Base-by-base conservation (phyloP, 495 filamentous ascomycete genomes). In the Ramalina peruviana region DNA sequence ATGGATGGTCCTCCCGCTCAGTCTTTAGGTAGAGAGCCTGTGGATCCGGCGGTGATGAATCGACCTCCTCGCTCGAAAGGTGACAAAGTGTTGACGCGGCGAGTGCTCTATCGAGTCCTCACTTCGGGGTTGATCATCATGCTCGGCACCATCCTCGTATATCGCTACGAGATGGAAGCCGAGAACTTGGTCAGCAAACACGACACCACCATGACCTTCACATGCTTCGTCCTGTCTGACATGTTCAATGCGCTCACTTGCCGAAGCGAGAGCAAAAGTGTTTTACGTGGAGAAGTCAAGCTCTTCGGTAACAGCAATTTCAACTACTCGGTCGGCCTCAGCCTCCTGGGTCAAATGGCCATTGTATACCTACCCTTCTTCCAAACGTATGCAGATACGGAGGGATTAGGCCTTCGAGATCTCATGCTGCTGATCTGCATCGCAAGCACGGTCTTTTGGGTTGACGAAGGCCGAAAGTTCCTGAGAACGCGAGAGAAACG, bases 131-230 rank as follows among this genome's bases (percentile, higher is more conserved):
- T 76, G 33, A 80, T 95, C 56, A 94, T 98, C 64, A 89, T 94
- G 80, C 55, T 80, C 10, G 90, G 93, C 57, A 97, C 92, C 1
- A 82, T 98, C 67, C 70, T 83, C 27, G 83, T 93, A 51, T 98
- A 98, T 65, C 77, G 82, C 46, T 81, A 81, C 61, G 90, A 97
- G 63, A 94, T 98, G 86, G 70, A 76, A 21, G 64, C 62, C 13
- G 67, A 70, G 17, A 64, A 87, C 43, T 67, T 79, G 42, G 83
- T 96, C 46, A 94, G 80, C 11, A 86, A 83, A 26, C 87, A 93
- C 58, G 92, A 98, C 69, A 98, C 92, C 15, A 98, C 92, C 50
- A 95, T 96, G 87, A 98, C 92, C 1, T 98, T 98, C 64, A 98
- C 92, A 19, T 93, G 86, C 66, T 98, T 98, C 60, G 92, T 98